Base-by-base conservation (phyloP, 1,284 basidiomycete genomes). In the Blastosporella zonata region DNA sequence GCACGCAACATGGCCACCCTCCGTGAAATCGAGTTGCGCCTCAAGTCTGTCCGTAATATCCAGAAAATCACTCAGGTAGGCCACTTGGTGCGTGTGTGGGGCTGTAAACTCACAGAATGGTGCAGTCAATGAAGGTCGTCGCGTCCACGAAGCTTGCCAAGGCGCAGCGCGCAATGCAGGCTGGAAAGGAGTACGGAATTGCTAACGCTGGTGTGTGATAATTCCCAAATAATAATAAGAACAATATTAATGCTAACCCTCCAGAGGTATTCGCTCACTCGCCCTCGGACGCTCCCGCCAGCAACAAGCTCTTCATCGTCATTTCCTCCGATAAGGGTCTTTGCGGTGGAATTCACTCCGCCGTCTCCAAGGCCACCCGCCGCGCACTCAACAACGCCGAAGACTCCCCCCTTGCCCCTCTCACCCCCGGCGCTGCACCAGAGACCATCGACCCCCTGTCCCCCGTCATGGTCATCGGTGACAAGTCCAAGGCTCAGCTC, bases 261-360 rank as follows among this genome's bases (percentile, higher is more conserved):
- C 25, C 70, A 93, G 91, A 93, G 79, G 78, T 94, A 59, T 93
- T 91, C 74, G 72, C 81, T 55, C 78, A 93, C 67, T 71, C 88
- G 27, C 72, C 82, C 40, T 69, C 81, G 13, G 81, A 87, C 63
- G 77, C 78, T 50, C 67, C 79, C 9, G 69, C 76, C 27, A 76
- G 82, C 61, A 85, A 83, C 72, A 87, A 90, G 65, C 88, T 97
- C 59, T 92, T 95, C 76, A 71, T 99, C 59, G 90, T 95, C 69
- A 72, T 96, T 63, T 97, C 96, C 42, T 98, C 95, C 51, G 96
- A 99, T 84, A 96, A 97, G 78, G 96, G 97, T 75, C 91, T 99
- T 52, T 99, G 96, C 70, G 97, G 97, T 75, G 97, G 97, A 84
- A 97, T 99, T 67, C 96, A 99, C 79, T 98, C 96, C 35, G 94